Percentiles rank a stretch among this genome's conserved stretches.
phyloP scores from a whole-genome alignment of 441 rosid species.

The Gossypium trilobum region DNA sequence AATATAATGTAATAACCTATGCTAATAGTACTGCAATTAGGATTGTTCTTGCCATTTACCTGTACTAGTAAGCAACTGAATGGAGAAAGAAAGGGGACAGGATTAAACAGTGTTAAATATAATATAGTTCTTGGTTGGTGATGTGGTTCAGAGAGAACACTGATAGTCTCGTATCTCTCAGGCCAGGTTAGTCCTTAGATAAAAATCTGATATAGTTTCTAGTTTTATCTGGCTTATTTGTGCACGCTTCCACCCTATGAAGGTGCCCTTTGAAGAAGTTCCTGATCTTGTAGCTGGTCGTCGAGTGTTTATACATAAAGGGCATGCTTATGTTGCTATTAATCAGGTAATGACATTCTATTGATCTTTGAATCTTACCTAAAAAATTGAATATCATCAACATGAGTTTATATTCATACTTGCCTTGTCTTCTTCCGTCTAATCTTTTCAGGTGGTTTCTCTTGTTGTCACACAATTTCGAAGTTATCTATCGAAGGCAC shows the following conservation, averaged over 20 bases:
- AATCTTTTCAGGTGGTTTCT: slow-evolving; percentile 44
- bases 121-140: not conserved
- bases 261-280: slow-evolving; percentile 97
- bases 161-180: not conserved
- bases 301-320: slow-evolving; percentile 56
- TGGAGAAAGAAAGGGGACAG: not conserved
- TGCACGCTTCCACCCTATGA: slow-evolving; percentile 19
- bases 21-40: not conserved
- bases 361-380: not conserved
- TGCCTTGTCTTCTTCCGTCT: not conserved
- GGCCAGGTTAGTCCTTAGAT: not conserved
- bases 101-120: not conserved
- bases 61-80: not conserved
- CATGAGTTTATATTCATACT: slow-evolving; percentile 7
- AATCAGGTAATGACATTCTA: slow-evolving; percentile 36
- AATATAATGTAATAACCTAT: not conserved
- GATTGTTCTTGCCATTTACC: not conserved
- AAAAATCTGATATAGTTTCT: slow-evolving; percentile 4
- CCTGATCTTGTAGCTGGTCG: slow-evolving; percentile 88
- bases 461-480: slow-evolving; percentile 72
- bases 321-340: slow-evolving; percentile 71
- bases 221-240: slow-evolving; percentile 8
- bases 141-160: not conserved
- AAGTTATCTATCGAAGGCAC: slow-evolving; percentile 67
- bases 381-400: not conserved